phyloP scores from a whole-genome alignment of 2,329 filamentous ascomycete species.

The Tolypocladium paradoxum region DNA sequence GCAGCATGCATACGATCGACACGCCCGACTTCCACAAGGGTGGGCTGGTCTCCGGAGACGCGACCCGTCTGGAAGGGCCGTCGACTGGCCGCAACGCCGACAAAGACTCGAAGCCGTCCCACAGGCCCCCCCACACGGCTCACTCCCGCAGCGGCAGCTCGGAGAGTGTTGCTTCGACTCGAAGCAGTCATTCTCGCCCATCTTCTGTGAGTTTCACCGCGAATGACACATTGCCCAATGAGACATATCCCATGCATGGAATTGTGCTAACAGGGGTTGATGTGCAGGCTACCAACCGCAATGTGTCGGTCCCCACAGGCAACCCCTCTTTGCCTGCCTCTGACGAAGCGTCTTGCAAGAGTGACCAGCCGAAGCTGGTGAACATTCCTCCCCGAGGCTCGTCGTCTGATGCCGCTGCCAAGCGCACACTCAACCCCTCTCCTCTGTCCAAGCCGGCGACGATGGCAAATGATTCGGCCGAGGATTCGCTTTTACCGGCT shows the following conservation, averaged over 20 bases:
- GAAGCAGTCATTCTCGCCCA: conserved; percentile 48
- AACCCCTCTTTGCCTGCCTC: conserved; percentile 40
- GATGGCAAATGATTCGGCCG: conserved; percentile 43
- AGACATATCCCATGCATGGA: conserved; percentile 20
- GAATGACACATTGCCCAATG: conserved; percentile 31
- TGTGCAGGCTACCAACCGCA: conserved; percentile 50
- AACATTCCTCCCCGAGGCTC: conserved; percentile 53
- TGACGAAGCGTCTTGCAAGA: conserved; percentile 36
- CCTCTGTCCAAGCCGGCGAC: conserved; percentile 62
- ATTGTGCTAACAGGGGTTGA: conserved; percentile 36
- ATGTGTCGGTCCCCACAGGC: conserved; percentile 38
- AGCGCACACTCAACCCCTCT: conserved; percentile 57
- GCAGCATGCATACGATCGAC: conserved; percentile 65
- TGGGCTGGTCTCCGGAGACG: conserved; percentile 10
- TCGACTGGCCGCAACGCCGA: conserved; percentile 11
- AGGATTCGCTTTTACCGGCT: conserved; percentile 29
- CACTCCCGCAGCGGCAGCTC: conserved; percentile 45
- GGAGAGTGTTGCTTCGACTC: conserved; percentile 51
- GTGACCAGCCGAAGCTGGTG: conserved; percentile 43
- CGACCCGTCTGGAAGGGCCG: conserved; percentile 1
- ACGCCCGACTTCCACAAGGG: conserved; percentile 11
- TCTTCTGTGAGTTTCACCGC: conserved; percentile 49
- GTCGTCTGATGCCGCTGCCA: conserved; percentile 51
- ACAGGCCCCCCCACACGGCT: conserved; percentile 18
- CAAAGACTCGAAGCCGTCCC: conserved; percentile 30